Evolutionary conservation across 148 eudicot species (phyloP).

Genomic region (Chenopodium berlandieri): DNA sequence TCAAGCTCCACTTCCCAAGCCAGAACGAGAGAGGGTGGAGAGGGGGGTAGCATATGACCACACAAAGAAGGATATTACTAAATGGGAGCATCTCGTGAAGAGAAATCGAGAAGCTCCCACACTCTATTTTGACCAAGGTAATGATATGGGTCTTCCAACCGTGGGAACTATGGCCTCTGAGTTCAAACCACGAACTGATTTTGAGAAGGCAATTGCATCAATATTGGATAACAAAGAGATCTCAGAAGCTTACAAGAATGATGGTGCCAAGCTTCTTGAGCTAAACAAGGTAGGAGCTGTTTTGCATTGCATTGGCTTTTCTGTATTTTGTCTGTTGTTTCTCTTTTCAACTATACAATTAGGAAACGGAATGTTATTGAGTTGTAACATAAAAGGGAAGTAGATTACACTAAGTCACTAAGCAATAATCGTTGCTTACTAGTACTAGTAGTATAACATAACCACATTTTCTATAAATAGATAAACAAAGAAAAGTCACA

Average conservation of each 20-base stretch:
- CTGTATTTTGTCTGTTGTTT: background rate
- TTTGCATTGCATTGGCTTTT: background rate
- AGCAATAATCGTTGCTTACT: background rate
- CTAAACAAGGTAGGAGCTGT: slow-evolving; percentile 68
- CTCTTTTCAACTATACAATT: background rate
- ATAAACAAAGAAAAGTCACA: no score
- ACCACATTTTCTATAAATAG: no score
- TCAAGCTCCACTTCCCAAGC: slow-evolving; percentile 75
- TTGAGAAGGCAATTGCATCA: slow-evolving; percentile 79
- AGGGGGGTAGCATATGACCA: slow-evolving; percentile 58
- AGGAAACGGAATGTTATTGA: background rate
- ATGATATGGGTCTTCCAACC: slow-evolving; percentile 59
- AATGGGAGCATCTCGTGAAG: slow-evolving; percentile 74
- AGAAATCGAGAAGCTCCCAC: slow-evolving; percentile 86
- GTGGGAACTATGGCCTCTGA: slow-evolving; percentile 93
- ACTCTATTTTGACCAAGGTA: slow-evolving; percentile 58
- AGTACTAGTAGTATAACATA: no score
- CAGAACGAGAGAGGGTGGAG: slow-evolving; percentile 64
- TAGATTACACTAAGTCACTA: background rate
- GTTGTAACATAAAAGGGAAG: background rate
- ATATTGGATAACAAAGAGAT: slow-evolving; percentile 58
- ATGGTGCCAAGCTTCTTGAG: slow-evolving; percentile 90
- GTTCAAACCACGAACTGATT: slow-evolving; percentile 80
- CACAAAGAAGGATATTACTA: slow-evolving; percentile 58
- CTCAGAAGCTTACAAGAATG: slow-evolving; percentile 73